Conservation (phyloP, 306 rosid species). For the Cyamopsis tetragonoloba region DNA sequence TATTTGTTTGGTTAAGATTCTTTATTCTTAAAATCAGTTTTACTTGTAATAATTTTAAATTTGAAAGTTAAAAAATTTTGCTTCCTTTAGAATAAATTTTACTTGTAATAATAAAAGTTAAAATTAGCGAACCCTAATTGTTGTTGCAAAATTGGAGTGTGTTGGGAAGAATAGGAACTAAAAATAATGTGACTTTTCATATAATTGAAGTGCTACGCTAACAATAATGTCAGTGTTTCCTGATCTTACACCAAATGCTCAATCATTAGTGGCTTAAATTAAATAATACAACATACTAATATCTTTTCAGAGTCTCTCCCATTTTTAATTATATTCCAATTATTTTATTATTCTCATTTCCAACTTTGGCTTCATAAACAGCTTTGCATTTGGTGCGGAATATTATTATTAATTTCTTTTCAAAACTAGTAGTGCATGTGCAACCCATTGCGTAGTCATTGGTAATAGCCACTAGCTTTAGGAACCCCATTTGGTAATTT, state of each 20-base stretch:
- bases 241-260: conserved; percentile 45
- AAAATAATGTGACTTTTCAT: neutral
- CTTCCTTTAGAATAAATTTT: too few species aligned
- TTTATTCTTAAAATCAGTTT: too few species aligned
- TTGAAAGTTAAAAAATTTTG: too few species aligned
- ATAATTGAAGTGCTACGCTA: conserved; percentile 1
- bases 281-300: too few species aligned
- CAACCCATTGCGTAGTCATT: conserved; percentile 25
- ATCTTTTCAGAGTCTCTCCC: neutral
- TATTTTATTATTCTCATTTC: too few species aligned
- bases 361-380: neutral
- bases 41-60: too few species aligned
- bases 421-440: conserved; percentile 27
- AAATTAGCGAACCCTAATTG: too few species aligned
- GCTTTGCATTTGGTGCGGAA: neutral
- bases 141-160: neutral
- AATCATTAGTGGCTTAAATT: conserved; percentile 38
- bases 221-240: conserved; percentile 46
- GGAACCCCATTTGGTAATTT: neutral
- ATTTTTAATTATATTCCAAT: neutral
- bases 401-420: neutral
- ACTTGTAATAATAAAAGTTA: too few species aligned
- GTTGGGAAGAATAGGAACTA: conserved; percentile 8
- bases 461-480: neutral
- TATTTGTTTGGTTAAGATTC: too few species aligned